Evolutionary conservation across 805 yeast genomes (phyloP), one percentile per base, ranked within the genome.

Genomic region (Kuraishia cidri): DNA sequence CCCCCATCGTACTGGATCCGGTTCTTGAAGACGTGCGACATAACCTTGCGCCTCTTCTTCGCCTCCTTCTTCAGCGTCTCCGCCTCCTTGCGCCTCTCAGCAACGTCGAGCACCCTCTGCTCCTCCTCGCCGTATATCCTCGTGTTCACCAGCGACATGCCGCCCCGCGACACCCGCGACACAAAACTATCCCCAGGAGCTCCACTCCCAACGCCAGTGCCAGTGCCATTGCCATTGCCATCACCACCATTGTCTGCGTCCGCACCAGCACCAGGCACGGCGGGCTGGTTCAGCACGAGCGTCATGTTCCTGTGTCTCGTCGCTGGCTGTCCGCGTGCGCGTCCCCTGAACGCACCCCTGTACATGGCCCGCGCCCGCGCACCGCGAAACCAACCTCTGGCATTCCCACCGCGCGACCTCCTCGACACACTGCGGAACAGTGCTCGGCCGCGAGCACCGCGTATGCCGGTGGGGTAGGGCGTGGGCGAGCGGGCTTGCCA

Each of bases 121-220:
- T 37, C 38, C 12, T 62, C 60, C 23, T 56, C 41, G 16, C 60
- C 57, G 36, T 56, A 63, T 1, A 62, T 38, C 5, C 45, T 48
- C 23, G 57, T 50, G 35, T 55, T 64, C 2, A 64, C 61, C n/a
- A 66, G 42, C 11, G 62, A 48, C 52, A 57, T 47, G 4, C 67
- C 64, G 19, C 60, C 56, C 23, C 50, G 44, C 2, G 63, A 54
- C 14, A 49, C 49, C 6, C 52, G 48, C 0, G 59, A 45, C 5
- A 62, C 48, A 34, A 52, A 55, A 7, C 17, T n/a, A n/a, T n/a
- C n/a, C n/a, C n/a, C n/a, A n/a, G 23, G 15, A 13, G 6, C 13
- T 11, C 13, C 21, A n/a, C 14, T 6, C 8, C 18, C 4, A 9
- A 13, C 17, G 15, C 5, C 5, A 5, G 26, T 6, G 5, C n/a